Conservation (phyloP, 2,329 filamentous ascomycete species). For the Aspergillus eucalypticola region DNA sequence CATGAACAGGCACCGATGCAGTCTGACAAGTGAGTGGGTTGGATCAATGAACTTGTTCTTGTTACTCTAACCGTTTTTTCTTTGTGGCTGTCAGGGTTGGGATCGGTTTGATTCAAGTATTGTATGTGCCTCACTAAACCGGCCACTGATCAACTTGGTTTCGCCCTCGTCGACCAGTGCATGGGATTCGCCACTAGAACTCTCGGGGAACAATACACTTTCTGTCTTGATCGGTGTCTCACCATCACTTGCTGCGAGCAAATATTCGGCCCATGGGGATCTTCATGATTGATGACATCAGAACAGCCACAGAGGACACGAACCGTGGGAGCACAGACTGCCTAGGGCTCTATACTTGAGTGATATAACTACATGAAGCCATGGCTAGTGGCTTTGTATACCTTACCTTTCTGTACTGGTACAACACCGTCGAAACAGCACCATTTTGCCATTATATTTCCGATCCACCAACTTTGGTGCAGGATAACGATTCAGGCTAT, state of each 20-base stretch:
- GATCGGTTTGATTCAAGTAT: neutral
- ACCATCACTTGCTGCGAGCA: neutral
- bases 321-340: neutral
- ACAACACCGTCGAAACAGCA: neutral
- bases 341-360: neutral
- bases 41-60: neutral
- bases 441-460: neutral
- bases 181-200: constrained; percentile 1
- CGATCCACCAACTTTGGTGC: neutral
- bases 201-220: neutral
- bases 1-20: neutral
- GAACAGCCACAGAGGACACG: neutral
- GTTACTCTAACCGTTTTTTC: neutral
- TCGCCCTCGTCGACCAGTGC: neutral
- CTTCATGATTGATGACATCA: neutral
- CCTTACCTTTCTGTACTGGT: neutral
- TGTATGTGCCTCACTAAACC: neutral
- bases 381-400: neutral
- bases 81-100: neutral
- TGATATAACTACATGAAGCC: neutral
- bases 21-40: neutral
- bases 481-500: constrained; percentile 1
- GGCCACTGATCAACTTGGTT: neutral
- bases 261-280: neutral
- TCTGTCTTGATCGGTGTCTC: neutral